Evolutionary conservation across 495 filamentous ascomycete species (phyloP).

Genomic region (Neurospora sp.): DNA sequence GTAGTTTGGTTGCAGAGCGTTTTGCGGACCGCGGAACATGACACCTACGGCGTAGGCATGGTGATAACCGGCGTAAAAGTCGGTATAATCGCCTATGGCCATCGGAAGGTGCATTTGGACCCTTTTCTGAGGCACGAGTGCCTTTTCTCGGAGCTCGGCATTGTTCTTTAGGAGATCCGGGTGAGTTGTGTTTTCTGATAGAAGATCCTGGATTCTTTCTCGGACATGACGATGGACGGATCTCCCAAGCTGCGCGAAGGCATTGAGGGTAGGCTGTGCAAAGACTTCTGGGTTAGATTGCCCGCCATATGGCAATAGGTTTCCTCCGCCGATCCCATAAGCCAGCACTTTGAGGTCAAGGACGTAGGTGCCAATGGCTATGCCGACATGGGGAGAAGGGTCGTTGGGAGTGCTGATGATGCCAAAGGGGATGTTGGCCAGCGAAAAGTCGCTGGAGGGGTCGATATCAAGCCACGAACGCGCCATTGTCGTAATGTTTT

Average conservation of each 20-base stretch:
- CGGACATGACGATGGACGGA: conserved; percentile 62
- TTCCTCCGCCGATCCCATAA: conserved; percentile 46
- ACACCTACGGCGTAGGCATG: conserved; percentile 76
- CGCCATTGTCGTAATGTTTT: conserved; percentile 7
- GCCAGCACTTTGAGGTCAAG: conserved; percentile 63
- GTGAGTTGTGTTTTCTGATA: conserved; percentile 41
- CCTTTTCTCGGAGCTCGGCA: conserved; percentile 14
- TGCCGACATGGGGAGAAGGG: conserved; percentile 51
- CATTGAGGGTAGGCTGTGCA: conserved; percentile 61
- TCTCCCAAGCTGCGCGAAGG: conserved; percentile 69
- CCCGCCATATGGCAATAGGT: conserved; percentile 42
- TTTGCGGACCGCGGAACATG: conserved; percentile 71
- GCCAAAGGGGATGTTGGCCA: conserved; percentile 88
- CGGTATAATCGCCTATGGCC: conserved; percentile 89
- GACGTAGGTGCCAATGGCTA: conserved; percentile 67
- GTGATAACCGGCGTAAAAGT: conserved; percentile 89
- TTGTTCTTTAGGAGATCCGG: conserved; percentile 27
- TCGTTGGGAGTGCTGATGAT: conserved; percentile 57
- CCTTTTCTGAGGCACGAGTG: conserved; percentile 40
- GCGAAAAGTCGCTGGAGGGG: conserved; percentile 51
- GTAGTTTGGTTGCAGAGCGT: conserved; percentile 85
- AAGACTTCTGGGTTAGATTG: conserved; percentile 52
- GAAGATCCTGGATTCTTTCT: conserved; percentile 60
- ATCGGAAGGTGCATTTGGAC: conserved; percentile 73
- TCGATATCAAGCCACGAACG: conserved; percentile 28